Base-by-base conservation (phyloP, 148 eudicot genomes). In the Cornus kousa region DNA sequence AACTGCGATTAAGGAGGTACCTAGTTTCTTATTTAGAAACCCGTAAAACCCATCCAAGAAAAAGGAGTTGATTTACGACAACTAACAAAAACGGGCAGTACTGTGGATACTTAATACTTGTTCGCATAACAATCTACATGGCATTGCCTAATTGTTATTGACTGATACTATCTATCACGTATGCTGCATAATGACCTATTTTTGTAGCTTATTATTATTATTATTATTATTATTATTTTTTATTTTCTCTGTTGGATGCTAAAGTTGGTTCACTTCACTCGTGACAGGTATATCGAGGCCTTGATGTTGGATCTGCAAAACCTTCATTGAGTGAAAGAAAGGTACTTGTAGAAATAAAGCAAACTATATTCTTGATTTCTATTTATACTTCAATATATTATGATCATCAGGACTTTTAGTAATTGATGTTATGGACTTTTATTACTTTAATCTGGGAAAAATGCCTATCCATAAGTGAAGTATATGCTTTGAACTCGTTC, bases 221-320 rank as follows among this genome's bases (percentile, higher is more conserved):
- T 35, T 35, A 35, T 35, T 35, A 35, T 35, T 35, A 35, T 35
- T 33, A 33, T 35, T 35, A 28, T 28, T 35, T 35, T 0, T 35
- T 35, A 2, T 35, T 35, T 35, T 4, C 5, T 4, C 37, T 35
- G 37, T 2, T 35, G 37, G 37, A 35, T 35, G 3, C 37, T 35
- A 10, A 24, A 73, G 28, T 53, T 53, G 65, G 32, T 74, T 73
- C 40, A 35, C n/a, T 4, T 73, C 71, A 28, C 35, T 79, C 24
- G 23, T 70, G 73, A 24, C 72, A 95, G 99, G 99, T 95, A 67
- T 95, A 95, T 81, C 84, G 74, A 86, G 99, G 99, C 59, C 99
- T 95, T 87, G 98, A 95, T 86, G 81, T 95, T 77, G 99, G 99
- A 70, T 95, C 99, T 32, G 99, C 99, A 43, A 95, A 95, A 83